Conservation (phyloP, 2,329 filamentous ascomycete genomes). For the Monascus ruber region DNA sequence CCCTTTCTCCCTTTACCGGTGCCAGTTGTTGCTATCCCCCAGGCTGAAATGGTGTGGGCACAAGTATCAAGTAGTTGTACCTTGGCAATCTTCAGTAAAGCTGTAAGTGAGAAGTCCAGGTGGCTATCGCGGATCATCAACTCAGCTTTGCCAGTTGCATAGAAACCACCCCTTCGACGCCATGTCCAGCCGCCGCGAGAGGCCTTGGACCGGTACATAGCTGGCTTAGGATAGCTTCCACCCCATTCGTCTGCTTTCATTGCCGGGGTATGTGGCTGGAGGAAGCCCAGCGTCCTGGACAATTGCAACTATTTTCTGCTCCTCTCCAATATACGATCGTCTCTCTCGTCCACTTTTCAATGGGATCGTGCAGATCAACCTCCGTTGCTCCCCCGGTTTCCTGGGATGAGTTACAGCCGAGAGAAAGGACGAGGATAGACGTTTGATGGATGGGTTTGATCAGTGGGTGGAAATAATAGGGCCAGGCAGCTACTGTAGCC, state of each 20-base stretch:
- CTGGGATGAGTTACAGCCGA: too few species aligned
- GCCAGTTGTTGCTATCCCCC: too few species aligned
- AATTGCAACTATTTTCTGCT: not conserved
- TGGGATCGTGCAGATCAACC: not conserved
- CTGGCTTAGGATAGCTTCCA: not conserved
- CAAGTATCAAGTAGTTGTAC: too few species aligned
- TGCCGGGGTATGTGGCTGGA: not conserved
- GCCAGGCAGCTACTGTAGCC: too few species aligned
- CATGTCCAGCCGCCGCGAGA: not conserved
- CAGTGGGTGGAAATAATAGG: too few species aligned
- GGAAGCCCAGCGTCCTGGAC: not conserved
- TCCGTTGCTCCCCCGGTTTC: too few species aligned
- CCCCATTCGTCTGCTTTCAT: not conserved
- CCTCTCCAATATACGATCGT: not conserved
- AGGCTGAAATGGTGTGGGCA: too few species aligned
- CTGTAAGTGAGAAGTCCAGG: too few species aligned
- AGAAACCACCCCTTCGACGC: not conserved
- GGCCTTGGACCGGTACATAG: not conserved
- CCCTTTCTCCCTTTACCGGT: too few species aligned
- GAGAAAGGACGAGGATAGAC: too few species aligned
- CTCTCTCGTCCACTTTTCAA: not conserved
- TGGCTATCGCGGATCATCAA: not conserved
- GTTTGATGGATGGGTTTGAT: too few species aligned
- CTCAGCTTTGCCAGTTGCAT: not conserved
- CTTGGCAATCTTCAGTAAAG: too few species aligned